Conservation (phyloP, 2,329 filamentous ascomycete genomes). For the Alternaria incomplexa region DNA sequence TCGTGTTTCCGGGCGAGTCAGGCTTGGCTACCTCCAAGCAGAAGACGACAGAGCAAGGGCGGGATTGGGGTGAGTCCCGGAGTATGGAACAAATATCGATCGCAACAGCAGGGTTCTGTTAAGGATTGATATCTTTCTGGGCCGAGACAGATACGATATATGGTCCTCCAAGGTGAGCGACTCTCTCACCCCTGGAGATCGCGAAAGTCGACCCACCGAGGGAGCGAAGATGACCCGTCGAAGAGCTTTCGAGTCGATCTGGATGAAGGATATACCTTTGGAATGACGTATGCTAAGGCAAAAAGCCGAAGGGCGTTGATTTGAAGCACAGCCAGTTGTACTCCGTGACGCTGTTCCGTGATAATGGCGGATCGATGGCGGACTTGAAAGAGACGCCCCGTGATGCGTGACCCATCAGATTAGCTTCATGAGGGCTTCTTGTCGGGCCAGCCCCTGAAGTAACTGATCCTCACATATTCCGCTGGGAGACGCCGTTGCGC, state of each 20-base stretch:
- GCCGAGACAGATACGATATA: not conserved
- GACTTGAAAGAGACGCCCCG: not conserved
- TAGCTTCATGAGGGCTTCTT: not conserved
- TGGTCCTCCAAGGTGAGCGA: not conserved
- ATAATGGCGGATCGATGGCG: not conserved
- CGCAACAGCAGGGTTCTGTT: no score
- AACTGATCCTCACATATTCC: not conserved
- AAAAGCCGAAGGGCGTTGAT: not conserved
- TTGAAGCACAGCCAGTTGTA: not conserved
- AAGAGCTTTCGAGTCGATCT: not conserved
- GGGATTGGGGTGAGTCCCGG: not conserved
- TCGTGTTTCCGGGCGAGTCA: not conserved
- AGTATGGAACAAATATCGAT: not conserved
- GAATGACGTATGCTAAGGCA: not conserved
- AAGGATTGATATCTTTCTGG: not conserved
- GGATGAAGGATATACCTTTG: not conserved
- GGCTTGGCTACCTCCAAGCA: not conserved
- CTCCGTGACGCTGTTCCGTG: not conserved
- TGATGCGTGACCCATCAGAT: not conserved
- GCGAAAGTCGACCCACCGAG: fast-evolving
- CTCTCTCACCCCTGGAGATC: not conserved
- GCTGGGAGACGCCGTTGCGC: not conserved
- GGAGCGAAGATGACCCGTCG: not conserved
- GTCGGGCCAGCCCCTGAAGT: not conserved
- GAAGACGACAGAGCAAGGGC: not conserved